Conservation (phyloP, 768 basidiomycete genomes). For the Ephemerocybe angulata region DNA sequence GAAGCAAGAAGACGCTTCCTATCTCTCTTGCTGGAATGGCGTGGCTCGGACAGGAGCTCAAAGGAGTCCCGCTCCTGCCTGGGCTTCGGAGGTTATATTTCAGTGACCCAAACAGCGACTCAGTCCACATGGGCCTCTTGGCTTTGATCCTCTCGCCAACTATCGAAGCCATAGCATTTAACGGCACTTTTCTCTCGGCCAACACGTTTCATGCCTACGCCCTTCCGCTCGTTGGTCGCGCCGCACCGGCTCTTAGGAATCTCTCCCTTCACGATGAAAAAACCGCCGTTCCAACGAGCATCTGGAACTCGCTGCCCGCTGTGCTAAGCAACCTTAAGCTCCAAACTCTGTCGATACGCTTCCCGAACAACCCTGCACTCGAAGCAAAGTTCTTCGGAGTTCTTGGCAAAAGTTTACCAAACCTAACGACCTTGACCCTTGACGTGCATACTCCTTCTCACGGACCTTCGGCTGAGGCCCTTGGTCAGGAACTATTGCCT, state of each 20-base stretch:
- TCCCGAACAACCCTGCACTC: background rate
- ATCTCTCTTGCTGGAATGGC: background rate
- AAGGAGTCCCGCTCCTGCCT: background rate
- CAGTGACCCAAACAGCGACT: background rate
- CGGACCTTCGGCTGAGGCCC: background rate
- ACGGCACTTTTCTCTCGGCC: background rate
- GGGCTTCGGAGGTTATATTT: background rate
- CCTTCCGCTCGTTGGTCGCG: background rate
- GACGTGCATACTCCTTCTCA: slow-evolving; percentile 1
- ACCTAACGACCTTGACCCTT: background rate
- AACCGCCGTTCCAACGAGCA: background rate
- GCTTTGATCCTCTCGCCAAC: background rate
- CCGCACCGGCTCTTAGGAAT: background rate
- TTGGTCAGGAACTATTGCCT: background rate
- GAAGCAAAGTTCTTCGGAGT: background rate
- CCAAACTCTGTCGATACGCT: background rate
- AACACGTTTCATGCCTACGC: background rate
- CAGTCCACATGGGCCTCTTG: background rate
- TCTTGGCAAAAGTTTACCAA: background rate
- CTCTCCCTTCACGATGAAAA: background rate
- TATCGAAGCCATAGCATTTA: background rate
- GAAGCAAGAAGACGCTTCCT: background rate
- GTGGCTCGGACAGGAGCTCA: background rate
- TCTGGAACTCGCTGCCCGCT: background rate
- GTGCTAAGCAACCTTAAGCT: background rate